Evolutionary conservation across 768 basidiomycete genomes (phyloP).

Genomic region (Naematelia aurantialba): DNA sequence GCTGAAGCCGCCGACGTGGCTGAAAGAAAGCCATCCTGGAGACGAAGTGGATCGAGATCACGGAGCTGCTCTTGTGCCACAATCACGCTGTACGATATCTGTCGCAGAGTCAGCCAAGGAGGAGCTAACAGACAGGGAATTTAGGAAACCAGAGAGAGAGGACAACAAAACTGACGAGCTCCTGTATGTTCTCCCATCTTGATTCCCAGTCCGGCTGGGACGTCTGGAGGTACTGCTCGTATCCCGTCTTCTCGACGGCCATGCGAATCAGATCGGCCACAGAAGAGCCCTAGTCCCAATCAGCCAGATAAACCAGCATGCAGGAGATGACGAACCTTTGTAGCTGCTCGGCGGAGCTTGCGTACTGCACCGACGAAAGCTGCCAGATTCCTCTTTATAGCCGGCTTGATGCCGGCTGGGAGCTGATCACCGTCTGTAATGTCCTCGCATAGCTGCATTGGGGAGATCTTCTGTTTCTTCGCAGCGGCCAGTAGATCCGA

Average conservation of each 20-base stretch:
- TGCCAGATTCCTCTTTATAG: conserved; percentile 62
- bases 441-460: conserved; percentile 61
- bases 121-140: neutral
- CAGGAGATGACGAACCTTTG: conserved; percentile 53
- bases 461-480: conserved; percentile 56
- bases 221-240: conserved; percentile 65
- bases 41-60: conserved; percentile 1
- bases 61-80: conserved; percentile 39
- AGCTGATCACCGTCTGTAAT: conserved; percentile 60
- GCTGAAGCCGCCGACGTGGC: conserved; percentile 38
- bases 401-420: conserved; percentile 62
- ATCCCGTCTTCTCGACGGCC: conserved; percentile 60
- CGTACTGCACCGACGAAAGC: conserved; percentile 62
- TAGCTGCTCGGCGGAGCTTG: conserved; percentile 57
- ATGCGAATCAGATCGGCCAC: conserved; percentile 64
- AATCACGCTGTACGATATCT: conserved; percentile 48
- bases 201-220: conserved; percentile 67
- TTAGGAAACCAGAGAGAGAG: neutral
- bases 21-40: conserved; percentile 28
- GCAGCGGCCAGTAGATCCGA: conserved; percentile 60
- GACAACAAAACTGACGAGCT: conserved; percentile 54
- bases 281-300: conserved; percentile 55
- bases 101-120: conserved; percentile 8
- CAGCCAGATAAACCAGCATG: neutral
- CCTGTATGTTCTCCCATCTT: conserved; percentile 81